phyloP scores from a whole-genome alignment of 164 flowering plant genomes.

The Macadamia tetraphylla region DNA sequence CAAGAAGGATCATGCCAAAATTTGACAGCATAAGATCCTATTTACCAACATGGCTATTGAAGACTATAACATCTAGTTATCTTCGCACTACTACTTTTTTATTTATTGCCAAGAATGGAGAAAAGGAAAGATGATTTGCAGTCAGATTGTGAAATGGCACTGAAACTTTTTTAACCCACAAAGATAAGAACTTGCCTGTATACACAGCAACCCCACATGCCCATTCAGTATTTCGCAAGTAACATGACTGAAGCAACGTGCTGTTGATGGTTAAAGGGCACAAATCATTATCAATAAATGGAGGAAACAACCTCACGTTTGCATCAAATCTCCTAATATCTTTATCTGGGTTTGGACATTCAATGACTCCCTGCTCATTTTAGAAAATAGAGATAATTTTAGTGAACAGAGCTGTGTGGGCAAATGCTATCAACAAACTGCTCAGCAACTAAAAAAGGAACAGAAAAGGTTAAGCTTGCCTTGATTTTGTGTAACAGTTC shows the following conservation, averaged over 20 bases:
- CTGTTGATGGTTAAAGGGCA: constrained; percentile 92
- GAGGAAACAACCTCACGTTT: constrained; percentile 87
- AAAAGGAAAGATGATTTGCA: too few relatives aligned
- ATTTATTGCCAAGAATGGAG: too few relatives aligned
- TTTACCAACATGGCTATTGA: too few relatives aligned
- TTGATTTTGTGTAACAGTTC: constrained; percentile 86
- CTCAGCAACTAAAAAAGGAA: neutral
- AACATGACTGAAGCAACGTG: constrained; percentile 95
- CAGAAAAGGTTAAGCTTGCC: constrained; percentile 36
- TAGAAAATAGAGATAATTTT: neutral
- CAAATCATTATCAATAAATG: constrained; percentile 91
- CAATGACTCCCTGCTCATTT: constrained; percentile 77
- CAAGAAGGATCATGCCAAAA: too few relatives aligned
- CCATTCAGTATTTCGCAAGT: constrained; percentile 95
- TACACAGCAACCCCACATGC: constrained; percentile 98
- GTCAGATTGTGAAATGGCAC: too few relatives aligned
- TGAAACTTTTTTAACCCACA: neutral
- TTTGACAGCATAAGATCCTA: too few relatives aligned
- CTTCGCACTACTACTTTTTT: too few relatives aligned
- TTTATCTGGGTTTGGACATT: constrained; percentile 91
- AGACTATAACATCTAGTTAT: too few relatives aligned
- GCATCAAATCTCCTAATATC: constrained; percentile 97
- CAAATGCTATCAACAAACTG: neutral
- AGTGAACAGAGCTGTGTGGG: neutral
- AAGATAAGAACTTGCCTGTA: constrained; percentile 62